Evolutionary conservation across 106 monocot genomes (phyloP).

Genomic region (Allium fistulosum): DNA sequence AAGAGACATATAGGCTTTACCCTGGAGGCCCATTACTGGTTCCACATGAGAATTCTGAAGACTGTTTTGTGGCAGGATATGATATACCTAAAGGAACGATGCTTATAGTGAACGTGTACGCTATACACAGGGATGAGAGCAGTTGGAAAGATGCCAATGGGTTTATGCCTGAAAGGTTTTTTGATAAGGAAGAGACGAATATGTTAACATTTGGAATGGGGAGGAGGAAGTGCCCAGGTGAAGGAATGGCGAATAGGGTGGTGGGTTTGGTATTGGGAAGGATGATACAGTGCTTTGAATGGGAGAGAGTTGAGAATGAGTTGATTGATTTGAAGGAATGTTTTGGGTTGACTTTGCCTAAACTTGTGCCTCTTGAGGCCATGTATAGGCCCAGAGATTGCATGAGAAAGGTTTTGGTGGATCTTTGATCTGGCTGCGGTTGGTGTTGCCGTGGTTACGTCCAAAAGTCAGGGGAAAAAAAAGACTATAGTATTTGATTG

Average conservation of each 20-base stretch:
- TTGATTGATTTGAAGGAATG: slow-evolving; percentile 21
- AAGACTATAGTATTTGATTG: too few species aligned
- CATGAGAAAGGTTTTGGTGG: background rate
- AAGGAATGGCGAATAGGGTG: background rate
- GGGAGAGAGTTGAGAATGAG: slow-evolving; percentile 10
- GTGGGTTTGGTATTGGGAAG: background rate
- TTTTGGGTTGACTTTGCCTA: slow-evolving; percentile 14
- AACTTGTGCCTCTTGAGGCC: slow-evolving; percentile 11
- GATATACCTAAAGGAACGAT: slow-evolving; percentile 21
- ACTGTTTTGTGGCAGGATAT: slow-evolving; percentile 16
- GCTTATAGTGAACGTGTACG: slow-evolving; percentile 22
- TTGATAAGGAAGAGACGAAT: background rate
- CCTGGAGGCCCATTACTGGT: slow-evolving; percentile 13
- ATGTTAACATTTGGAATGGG: slow-evolving; percentile 2
- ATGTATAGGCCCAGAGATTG: slow-evolving; percentile 2
- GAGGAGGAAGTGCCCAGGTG: background rate
- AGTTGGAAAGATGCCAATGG: slow-evolving; percentile 8
- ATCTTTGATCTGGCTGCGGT: too few species aligned
- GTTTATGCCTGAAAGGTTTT: slow-evolving; percentile 42
- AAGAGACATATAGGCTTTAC: slow-evolving; percentile 27
- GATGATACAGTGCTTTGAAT: slow-evolving; percentile 37
- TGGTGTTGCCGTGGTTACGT: too few species aligned
- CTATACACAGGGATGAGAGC: slow-evolving; percentile 1
- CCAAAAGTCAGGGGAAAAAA: too few species aligned
- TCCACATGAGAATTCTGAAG: slow-evolving; percentile 21